phyloP scores from a whole-genome alignment of 2,329 filamentous ascomycete species.

The Penicillium sp. region DNA sequence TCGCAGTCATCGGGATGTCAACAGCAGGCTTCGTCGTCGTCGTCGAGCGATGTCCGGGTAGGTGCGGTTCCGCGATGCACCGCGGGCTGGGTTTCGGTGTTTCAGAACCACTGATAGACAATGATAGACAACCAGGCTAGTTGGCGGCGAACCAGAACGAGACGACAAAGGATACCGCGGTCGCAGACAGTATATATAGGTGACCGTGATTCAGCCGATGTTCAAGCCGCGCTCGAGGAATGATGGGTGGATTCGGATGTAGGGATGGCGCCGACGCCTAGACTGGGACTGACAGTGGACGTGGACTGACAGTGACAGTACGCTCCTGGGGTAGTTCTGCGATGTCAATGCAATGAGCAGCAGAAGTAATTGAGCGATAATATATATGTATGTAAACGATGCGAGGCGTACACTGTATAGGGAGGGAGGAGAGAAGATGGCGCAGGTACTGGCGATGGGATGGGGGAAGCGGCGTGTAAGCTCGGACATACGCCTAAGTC shows the following conservation, averaged over 20 bases:
- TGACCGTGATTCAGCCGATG: too few relatives aligned
- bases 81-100: not conserved
- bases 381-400: not conserved
- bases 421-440: not conserved
- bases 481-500: not conserved
- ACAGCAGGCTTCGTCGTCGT: not conserved
- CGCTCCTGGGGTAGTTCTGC: too few relatives aligned
- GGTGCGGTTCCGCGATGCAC: not conserved
- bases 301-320: too few relatives aligned
- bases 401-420: too few relatives aligned
- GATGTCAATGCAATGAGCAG: not conserved
- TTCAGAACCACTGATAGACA: not conserved
- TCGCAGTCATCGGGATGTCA: slow-evolving; percentile 3
- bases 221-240: too few relatives aligned
- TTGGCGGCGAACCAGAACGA: not conserved
- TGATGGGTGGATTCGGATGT: too few relatives aligned
- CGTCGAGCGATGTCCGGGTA: not conserved
- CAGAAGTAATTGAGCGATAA: not conserved
- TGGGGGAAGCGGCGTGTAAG: not conserved
- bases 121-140: not conserved
- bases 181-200: too few relatives aligned
- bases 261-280: too few relatives aligned
- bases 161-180: not conserved
- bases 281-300: too few relatives aligned
- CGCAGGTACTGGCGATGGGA: not conserved